Conservation (phyloP, 306 rosid genomes). For the Pyrus betulifolia region DNA sequence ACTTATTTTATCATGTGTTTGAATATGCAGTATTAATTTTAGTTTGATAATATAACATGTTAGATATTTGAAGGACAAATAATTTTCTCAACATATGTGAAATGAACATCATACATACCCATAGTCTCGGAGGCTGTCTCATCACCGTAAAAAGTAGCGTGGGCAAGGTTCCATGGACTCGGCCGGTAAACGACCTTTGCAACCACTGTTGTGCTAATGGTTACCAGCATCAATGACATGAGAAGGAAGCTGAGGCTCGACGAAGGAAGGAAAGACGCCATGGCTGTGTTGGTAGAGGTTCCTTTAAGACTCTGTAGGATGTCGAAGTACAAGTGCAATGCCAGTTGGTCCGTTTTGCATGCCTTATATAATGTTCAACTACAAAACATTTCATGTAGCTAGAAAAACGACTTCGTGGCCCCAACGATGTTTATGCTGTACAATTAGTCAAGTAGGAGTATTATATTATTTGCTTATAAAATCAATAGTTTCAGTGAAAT, state of each 20-base stretch:
- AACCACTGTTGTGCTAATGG: conserved; percentile 12
- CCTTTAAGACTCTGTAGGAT: background rate
- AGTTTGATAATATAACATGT: too few species aligned
- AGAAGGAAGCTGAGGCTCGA: conserved; percentile 28
- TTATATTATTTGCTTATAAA: background rate
- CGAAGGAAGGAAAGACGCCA: conserved; percentile 38
- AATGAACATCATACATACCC: conserved; percentile 37
- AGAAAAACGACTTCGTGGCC: conserved; percentile 36
- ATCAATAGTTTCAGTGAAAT: background rate
- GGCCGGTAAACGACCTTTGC: conserved; percentile 37
- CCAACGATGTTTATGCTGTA: conserved; percentile 39
- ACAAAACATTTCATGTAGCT: background rate
- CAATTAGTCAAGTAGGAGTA: conserved; percentile 1
- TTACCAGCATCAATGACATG: conserved; percentile 17
- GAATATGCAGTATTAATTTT: too few species aligned
- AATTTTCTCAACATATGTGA: too few species aligned
- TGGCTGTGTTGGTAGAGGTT: conserved; percentile 7
- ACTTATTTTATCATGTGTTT: too few species aligned
- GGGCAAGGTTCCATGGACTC: conserved; percentile 59
- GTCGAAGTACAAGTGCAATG: conserved; percentile 11
- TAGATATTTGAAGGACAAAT: too few species aligned
- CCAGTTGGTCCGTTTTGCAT: conserved; percentile 16
- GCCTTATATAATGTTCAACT: conserved; percentile 23
- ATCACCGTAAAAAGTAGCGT: conserved; percentile 90
- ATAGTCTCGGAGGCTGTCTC: conserved; percentile 74